Evolutionary conservation across 768 basidiomycete species (phyloP).

Genomic region (Agrocybe pediades): DNA sequence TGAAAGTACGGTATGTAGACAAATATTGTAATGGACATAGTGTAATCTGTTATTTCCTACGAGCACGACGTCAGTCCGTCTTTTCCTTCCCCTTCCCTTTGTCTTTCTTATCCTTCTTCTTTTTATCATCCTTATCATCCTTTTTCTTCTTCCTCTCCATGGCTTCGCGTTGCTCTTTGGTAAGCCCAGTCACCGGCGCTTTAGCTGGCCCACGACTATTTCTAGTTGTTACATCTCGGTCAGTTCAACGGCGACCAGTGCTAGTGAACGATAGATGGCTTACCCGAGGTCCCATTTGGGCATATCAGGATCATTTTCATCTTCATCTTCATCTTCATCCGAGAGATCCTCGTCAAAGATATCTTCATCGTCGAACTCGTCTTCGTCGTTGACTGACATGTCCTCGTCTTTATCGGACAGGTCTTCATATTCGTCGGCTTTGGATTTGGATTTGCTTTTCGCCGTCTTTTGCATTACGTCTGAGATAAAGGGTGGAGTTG

Average conservation of each 20-base stretch:
- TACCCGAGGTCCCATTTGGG: not conserved
- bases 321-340: not conserved
- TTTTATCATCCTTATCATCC: not conserved
- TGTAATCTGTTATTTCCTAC: too few relatives aligned
- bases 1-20: not conserved
- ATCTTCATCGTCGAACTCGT: not conserved
- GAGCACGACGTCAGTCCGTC: not conserved
- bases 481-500: too few relatives aligned
- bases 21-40: too few relatives aligned
- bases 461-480: too few relatives aligned
- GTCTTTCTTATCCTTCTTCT: not conserved
- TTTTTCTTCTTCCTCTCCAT: not conserved
- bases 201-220: not conserved
- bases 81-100: not conserved
- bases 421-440: not conserved
- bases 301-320: not conserved
- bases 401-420: not conserved
- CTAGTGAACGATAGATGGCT: too few relatives aligned
- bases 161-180: not conserved
- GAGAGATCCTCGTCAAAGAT: too few relatives aligned
- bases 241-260: too few relatives aligned
- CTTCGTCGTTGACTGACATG: too few relatives aligned
- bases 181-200: not conserved
- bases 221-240: not conserved
- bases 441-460: not conserved